Conservation (phyloP, 495 filamentous ascomycete genomes). For the Penicillium roqueforti region DNA sequence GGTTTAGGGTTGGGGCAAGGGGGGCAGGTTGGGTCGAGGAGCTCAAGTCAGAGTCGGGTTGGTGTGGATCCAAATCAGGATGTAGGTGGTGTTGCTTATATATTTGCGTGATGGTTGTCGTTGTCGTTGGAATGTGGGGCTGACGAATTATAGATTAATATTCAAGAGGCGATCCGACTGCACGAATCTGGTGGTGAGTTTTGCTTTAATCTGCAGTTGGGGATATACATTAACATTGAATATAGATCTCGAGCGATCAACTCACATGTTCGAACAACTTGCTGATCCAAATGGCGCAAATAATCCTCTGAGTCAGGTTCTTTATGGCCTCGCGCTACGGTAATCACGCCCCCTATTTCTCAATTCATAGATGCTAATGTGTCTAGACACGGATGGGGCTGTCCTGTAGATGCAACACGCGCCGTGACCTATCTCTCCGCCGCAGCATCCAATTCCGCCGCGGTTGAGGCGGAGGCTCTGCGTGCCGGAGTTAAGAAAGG, state of each 20-base stretch:
- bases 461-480: conserved; percentile 78
- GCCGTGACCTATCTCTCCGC: conserved; percentile 80
- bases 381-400: conserved; percentile 89
- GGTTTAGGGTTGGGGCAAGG: conserved; percentile 5
- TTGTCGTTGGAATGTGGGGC: not conserved
- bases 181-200: conserved; percentile 74
- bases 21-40: conserved; percentile 24
- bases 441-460: conserved; percentile 87
- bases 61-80: conserved; percentile 41
- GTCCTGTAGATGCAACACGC: conserved; percentile 60
- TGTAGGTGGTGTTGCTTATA: conserved; percentile 25
- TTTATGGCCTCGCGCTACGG: conserved; percentile 92
- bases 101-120: not conserved
- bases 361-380: not conserved
- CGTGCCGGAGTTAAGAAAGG: conserved; percentile 85
- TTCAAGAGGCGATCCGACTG: conserved; percentile 92
- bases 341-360: conserved; percentile 27
- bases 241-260: conserved; percentile 63
- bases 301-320: conserved; percentile 91
- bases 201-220: not conserved
- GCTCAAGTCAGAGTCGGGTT: conserved; percentile 28
- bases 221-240: not conserved
- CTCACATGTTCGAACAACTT: conserved; percentile 78
- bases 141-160: conserved; percentile 57
- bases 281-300: conserved; percentile 82